These are phyloP conservation scores for Euphorbia peplus DNA, from an alignment of 345 rosid species.

Conservation along the genomic window DNA sequence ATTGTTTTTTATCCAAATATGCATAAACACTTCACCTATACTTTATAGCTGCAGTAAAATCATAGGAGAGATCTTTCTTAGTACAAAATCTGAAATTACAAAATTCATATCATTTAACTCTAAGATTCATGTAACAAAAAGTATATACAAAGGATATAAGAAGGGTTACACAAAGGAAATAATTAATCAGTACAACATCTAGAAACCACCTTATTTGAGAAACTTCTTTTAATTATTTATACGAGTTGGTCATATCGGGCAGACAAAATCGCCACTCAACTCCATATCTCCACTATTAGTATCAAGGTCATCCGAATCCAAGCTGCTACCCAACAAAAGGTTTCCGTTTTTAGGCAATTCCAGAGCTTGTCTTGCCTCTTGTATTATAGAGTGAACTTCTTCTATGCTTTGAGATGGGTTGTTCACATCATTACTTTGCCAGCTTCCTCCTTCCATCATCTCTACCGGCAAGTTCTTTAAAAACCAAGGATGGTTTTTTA, in stretches of 20 bases:
- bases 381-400: conserved; percentile 55
- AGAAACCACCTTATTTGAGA: not conserved
- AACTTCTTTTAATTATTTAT: not conserved
- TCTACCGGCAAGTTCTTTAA: conserved; percentile 62
- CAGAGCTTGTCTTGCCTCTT: conserved; percentile 61
- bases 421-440: conserved; percentile 45
- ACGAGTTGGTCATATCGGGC: conserved; percentile 30
- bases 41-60: too few relatives aligned
- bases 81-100: too few relatives aligned
- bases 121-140: not conserved
- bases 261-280: conserved; percentile 58
- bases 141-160: conserved; percentile 2
- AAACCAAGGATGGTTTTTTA: conserved; percentile 75
- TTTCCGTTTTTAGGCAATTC: conserved; percentile 39
- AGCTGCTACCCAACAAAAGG: conserved; percentile 40
- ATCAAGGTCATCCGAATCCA: conserved; percentile 71
- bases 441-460: conserved; percentile 50
- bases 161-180: too few relatives aligned
- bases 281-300: conserved; percentile 53
- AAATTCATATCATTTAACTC: too few relatives aligned
- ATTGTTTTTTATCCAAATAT: too few relatives aligned
- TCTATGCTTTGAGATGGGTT: conserved; percentile 64
- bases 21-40: too few relatives aligned
- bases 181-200: not conserved
- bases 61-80: too few relatives aligned